Evolutionary conservation across 2,329 filamentous ascomycete species (phyloP).

Genomic region (Fusarium tricinctum): DNA sequence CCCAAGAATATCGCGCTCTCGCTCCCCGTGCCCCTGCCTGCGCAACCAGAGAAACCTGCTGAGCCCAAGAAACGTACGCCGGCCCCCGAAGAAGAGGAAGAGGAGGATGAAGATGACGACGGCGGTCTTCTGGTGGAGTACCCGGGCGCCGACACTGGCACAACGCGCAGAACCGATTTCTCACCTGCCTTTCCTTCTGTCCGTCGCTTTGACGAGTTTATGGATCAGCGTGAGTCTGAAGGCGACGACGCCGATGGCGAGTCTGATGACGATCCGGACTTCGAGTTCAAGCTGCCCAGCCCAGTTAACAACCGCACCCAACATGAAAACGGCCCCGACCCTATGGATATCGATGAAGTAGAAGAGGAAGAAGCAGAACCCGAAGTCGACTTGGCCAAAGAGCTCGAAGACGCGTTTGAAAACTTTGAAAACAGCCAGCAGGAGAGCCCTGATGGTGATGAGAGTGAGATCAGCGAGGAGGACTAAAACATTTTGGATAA

Average conservation of each 20-base stretch:
- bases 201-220: conserved; percentile 68
- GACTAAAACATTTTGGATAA: conserved; percentile 59
- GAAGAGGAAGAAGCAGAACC: conserved; percentile 50
- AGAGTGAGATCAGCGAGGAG: conserved; percentile 77
- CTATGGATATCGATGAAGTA: conserved; percentile 51
- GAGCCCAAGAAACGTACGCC: conserved; percentile 51
- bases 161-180: conserved; percentile 58
- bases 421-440: conserved; percentile 69
- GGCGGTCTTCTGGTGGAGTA: conserved; percentile 72
- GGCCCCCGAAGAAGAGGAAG: conserved; percentile 64
- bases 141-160: conserved; percentile 63
- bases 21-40: conserved; percentile 53
- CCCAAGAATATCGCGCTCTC: conserved; percentile 54
- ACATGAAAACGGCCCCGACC: conserved; percentile 46
- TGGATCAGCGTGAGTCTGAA: conserved; percentile 61
- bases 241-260: conserved; percentile 64
- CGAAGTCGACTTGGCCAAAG: conserved; percentile 63
- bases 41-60: conserved; percentile 36
- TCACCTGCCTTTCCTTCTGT: conserved; percentile 64
- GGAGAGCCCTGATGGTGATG: conserved; percentile 66
- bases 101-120: conserved; percentile 69
- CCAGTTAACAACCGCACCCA: conserved; percentile 60
- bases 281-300: conserved; percentile 67
- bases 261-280: conserved; percentile 63
- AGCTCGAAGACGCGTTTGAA: conserved; percentile 64